A percentile compares a stretch with the other conserved stretches of the same genome.
phyloP scores from a whole-genome alignment of 495 filamentous ascomycete species.

The Chaetomium cochliodes region DNA sequence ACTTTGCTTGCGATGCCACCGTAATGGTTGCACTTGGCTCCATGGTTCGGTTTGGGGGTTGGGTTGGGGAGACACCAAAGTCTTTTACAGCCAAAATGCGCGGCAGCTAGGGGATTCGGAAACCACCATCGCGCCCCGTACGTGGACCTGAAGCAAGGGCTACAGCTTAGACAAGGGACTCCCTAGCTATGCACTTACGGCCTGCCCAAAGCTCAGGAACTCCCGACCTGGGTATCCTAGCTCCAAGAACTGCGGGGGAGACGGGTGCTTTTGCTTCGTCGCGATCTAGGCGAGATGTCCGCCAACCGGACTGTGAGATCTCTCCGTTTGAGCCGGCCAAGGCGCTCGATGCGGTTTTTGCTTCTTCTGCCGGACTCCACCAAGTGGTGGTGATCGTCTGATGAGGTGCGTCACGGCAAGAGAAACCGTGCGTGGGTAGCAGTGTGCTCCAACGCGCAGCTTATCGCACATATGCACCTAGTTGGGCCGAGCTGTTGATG shows the following conservation, averaged over 20 bases:
- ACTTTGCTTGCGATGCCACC: background rate
- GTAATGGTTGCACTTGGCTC: conserved; percentile 12
- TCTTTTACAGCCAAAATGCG: background rate
- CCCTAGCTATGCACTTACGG: too few relatives aligned
- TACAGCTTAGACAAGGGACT: conserved; percentile 5
- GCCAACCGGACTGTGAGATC: background rate
- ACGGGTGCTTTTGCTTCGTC: background rate
- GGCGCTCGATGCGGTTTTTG: background rate
- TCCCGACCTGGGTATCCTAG: conserved; percentile 20
- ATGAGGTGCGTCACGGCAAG: background rate
- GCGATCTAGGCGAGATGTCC: background rate
- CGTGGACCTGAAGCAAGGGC: background rate
- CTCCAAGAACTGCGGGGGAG: background rate
- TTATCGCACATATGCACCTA: conserved; percentile 5
- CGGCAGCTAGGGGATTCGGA: background rate
- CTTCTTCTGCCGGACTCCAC: conserved; percentile 6
- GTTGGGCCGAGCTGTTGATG: background rate
- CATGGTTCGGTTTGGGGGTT: background rate
- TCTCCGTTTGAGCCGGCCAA: background rate
- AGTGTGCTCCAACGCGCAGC: conserved; percentile 12
- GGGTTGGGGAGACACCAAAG: background rate
- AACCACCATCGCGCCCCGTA: background rate
- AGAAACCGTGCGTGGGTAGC: background rate
- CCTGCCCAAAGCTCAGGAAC: background rate
- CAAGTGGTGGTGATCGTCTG: conserved; percentile 10